Percentiles rank a stretch among this genome's conserved stretches.
Conservation (phyloP, 371 early-diverging fungal species). For the Apophysomyces elegans region DNA sequence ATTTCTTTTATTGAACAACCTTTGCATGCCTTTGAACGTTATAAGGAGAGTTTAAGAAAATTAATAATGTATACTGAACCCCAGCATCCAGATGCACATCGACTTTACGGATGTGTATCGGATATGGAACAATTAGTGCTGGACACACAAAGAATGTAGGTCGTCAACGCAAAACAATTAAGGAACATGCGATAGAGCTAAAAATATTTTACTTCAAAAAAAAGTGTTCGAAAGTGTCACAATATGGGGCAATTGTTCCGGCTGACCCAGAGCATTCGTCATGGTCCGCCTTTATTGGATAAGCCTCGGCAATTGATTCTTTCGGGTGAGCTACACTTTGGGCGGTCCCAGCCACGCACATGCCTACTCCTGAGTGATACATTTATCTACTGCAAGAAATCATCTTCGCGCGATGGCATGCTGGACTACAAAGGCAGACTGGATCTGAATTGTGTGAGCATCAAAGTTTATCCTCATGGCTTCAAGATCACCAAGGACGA, state of each 20-base stretch:
- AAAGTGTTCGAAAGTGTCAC: slow-evolving; percentile 22
- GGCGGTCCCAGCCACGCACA: slow-evolving; percentile 18
- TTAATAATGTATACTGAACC: slow-evolving; percentile 25
- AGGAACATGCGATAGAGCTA: no score
- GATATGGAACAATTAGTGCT: slow-evolving; percentile 17
- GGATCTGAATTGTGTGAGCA: slow-evolving; percentile 17
- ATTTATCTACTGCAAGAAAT: slow-evolving; percentile 13
- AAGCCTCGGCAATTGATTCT: slow-evolving; percentile 25
- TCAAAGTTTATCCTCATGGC: slow-evolving; percentile 17
- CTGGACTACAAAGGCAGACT: slow-evolving; percentile 26
- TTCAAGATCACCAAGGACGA: slow-evolving; percentile 24
- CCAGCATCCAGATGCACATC: slow-evolving; percentile 30
- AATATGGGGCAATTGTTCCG: slow-evolving; percentile 22
- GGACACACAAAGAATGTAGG: slow-evolving; percentile 22
- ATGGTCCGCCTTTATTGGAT: slow-evolving; percentile 25
- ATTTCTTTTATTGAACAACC: slow-evolving; percentile 23
- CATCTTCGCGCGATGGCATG: slow-evolving; percentile 15
- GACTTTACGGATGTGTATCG: slow-evolving; percentile 17
- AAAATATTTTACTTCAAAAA: not conserved
- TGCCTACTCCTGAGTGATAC: slow-evolving; percentile 26
- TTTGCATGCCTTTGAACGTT: slow-evolving; percentile 22
- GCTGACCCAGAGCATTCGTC: slow-evolving; percentile 18
- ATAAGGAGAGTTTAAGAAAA: slow-evolving; percentile 21
- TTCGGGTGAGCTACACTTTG: slow-evolving; percentile 20
- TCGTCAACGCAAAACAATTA: not conserved